Conservation (phyloP, 1,139 yeast species). For the Protomyces macrosporus region DNA sequence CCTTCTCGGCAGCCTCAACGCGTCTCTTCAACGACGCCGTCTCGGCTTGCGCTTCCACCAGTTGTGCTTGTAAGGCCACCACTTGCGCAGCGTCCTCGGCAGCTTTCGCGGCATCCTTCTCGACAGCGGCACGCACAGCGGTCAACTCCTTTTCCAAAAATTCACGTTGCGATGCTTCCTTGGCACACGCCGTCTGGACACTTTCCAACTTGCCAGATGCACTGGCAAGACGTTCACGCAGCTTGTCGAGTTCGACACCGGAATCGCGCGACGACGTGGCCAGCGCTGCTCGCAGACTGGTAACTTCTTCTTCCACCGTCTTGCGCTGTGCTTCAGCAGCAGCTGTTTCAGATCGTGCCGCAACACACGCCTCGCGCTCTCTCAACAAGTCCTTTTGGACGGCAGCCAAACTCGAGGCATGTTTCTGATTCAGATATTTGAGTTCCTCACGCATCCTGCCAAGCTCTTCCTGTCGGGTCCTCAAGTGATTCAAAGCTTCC, state of each 20-base stretch:
- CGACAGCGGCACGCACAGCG: constrained; percentile 10
- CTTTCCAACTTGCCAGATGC: constrained; percentile 26
- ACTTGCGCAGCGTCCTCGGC: constrained; percentile 21
- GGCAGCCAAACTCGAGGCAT: constrained; percentile 30
- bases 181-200: constrained; percentile 34
- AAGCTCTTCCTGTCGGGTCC: constrained; percentile 33
- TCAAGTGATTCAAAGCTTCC: constrained; percentile 31
- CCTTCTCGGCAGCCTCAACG: constrained; percentile 28
- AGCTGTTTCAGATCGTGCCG: constrained; percentile 18
- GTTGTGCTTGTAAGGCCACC: constrained; percentile 2
- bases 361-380: constrained; percentile 28
- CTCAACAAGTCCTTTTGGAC: constrained; percentile 29
- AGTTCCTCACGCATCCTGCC: constrained; percentile 28
- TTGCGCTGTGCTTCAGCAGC: constrained; percentile 4
- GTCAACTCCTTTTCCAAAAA: constrained; percentile 18
- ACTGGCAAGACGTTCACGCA: constrained; percentile 37
- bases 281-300: constrained; percentile 30
- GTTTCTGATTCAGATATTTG: constrained; percentile 28
- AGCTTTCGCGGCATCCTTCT: constrained; percentile 22
- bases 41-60: constrained; percentile 8
- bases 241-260: constrained; percentile 34
- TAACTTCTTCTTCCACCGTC: constrained; percentile 7
- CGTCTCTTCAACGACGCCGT: not conserved
- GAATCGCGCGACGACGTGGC: constrained; percentile 31
- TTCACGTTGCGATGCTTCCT: constrained; percentile 18